Conservation (phyloP, 164 flowering plant species). For the Nymphaea colorata region DNA sequence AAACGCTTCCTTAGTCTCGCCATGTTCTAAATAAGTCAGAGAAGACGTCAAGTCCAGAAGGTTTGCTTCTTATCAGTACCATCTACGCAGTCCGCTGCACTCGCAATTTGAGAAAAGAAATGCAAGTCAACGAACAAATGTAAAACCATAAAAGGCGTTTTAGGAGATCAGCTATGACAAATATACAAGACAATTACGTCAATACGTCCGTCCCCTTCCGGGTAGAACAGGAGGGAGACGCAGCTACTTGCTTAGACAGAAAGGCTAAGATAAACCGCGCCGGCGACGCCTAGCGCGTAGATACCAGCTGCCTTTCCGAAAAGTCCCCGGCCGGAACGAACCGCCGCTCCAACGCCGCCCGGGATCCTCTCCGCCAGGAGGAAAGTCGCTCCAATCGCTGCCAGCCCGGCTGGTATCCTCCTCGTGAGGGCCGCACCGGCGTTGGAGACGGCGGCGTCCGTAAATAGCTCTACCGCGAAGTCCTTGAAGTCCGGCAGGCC, state of each 20-base stretch:
- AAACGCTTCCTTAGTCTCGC: too few species aligned
- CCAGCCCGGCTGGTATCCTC: constrained; percentile 44
- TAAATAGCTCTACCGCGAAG: constrained; percentile 45
- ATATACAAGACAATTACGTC: background rate
- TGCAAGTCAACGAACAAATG: too few species aligned
- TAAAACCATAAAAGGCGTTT: too few species aligned
- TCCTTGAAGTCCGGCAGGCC: constrained; percentile 37
- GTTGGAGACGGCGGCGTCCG: constrained; percentile 28
- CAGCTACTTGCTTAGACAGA: background rate
- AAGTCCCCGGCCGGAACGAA: constrained; percentile 29
- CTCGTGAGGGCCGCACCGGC: constrained; percentile 28
- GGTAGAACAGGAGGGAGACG: background rate
- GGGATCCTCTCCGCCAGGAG: background rate
- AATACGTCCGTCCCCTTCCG: background rate
- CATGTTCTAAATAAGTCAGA: too few species aligned
- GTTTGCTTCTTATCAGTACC: too few species aligned
- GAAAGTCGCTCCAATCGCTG: constrained; percentile 23
- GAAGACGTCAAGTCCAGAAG: too few species aligned
- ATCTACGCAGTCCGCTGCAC: too few species aligned
- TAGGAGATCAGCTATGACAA: background rate
- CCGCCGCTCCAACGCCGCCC: constrained; percentile 43
- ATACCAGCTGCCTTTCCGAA: constrained; percentile 43
- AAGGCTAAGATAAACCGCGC: constrained; percentile 39
- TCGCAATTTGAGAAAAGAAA: too few species aligned
- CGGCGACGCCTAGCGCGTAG: constrained; percentile 60